A percentile compares a stretch with the other conserved stretches of the same genome.
These are phyloP conservation scores for Ilyonectria robusta DNA, from an alignment of 2,329 filamentous ascomycete species.

Conservation along the genomic window DNA sequence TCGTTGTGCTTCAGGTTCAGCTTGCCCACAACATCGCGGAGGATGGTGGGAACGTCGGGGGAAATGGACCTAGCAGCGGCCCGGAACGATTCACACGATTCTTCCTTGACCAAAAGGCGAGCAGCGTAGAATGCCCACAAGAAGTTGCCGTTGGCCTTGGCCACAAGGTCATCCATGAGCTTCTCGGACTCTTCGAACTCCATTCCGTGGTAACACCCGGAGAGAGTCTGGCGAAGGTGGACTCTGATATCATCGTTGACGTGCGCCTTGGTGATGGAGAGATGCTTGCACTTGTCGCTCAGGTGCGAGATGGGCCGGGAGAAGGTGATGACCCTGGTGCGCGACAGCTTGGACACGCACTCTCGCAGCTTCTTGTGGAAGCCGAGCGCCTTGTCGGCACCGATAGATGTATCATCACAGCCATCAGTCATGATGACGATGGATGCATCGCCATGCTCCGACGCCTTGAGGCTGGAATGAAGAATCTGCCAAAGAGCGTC, in stretches of 20 bases:
- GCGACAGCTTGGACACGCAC: constrained; percentile 46
- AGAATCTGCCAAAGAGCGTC: constrained; percentile 53
- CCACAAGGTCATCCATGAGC: constrained; percentile 48
- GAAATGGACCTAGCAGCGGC: constrained; percentile 28
- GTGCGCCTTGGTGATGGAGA: constrained; percentile 52
- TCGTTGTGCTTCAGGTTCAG: constrained; percentile 36
- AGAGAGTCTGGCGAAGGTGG: constrained; percentile 39
- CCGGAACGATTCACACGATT: constrained; percentile 28
- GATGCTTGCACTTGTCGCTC: constrained; percentile 48
- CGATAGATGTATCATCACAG: constrained; percentile 52
- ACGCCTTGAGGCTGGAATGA: constrained; percentile 50
- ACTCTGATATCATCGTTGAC: constrained; percentile 53
- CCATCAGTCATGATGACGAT: constrained; percentile 56
- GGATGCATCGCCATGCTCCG: constrained; percentile 46
- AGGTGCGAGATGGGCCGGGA: constrained; percentile 53
- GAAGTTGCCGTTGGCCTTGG: constrained; percentile 54
- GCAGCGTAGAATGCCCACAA: constrained; percentile 55
- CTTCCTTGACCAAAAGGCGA: constrained; percentile 48
- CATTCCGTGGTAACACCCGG: constrained; percentile 37
- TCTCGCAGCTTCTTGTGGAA: constrained; percentile 52
- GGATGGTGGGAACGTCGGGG: constrained; percentile 30
- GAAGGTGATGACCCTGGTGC: constrained; percentile 53
- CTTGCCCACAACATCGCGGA: constrained; percentile 26
- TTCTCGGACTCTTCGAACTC: constrained; percentile 47
- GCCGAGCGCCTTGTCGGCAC: constrained; percentile 37